Conservation (phyloP, 805 yeast species). For the Candida multigemmis region DNA sequence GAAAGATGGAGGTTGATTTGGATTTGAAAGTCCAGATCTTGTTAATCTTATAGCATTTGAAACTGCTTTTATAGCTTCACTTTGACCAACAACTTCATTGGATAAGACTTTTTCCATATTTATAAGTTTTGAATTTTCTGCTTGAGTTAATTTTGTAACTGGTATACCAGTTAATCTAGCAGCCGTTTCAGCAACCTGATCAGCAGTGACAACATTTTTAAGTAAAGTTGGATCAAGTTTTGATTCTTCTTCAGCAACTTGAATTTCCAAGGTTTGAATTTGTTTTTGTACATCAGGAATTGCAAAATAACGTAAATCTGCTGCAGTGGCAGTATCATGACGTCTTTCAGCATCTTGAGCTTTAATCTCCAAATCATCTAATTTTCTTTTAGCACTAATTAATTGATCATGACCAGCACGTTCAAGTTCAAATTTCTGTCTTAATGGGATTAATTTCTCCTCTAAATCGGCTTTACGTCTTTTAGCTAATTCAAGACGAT, state of each 20-base stretch:
- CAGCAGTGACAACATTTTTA: conserved; percentile 85
- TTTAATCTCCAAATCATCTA: conserved; percentile 87
- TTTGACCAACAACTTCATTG: conserved; percentile 85
- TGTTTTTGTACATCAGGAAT: conserved; percentile 83
- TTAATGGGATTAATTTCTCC: conserved; percentile 76
- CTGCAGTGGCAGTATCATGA: conserved; percentile 88
- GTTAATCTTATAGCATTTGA: conserved; percentile 89
- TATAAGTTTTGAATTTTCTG: conserved; percentile 88
- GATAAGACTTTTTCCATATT: conserved; percentile 88
- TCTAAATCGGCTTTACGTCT: conserved; percentile 75
- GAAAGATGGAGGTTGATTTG: conserved; percentile 94
- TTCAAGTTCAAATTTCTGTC: conserved; percentile 80
- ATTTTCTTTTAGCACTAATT: conserved; percentile 78
- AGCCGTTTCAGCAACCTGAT: conserved; percentile 92
- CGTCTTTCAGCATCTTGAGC: conserved; percentile 97
- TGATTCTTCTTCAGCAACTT: conserved; percentile 70
- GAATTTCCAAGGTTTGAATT: conserved; percentile 65
- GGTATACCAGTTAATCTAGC: conserved; percentile 97
- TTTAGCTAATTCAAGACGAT: conserved; percentile 71
- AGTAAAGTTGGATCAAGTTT: conserved; percentile 56
- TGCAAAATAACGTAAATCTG: conserved; percentile 94
- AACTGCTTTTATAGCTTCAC: conserved; percentile 93
- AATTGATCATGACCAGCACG: conserved; percentile 86
- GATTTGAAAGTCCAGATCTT: conserved; percentile 92
- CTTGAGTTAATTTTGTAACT: conserved; percentile 86